Percentiles rank a stretch among this genome's conserved stretches.
These are phyloP conservation scores for Sugiyamaella sp. DNA, from an alignment of 1,139 yeast species.

Conservation along the genomic window DNA sequence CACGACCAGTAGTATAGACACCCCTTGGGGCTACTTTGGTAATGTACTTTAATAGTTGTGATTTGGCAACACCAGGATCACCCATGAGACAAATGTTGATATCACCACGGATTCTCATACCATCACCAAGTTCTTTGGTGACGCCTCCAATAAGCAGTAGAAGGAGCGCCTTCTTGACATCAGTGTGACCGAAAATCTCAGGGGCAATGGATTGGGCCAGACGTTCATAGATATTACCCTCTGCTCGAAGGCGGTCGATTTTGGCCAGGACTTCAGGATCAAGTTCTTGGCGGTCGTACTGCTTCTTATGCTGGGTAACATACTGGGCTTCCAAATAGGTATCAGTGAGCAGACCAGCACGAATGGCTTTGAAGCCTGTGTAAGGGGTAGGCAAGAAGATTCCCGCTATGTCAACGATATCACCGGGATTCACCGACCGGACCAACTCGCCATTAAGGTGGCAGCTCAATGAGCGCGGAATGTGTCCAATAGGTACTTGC, in stretches of 20 bases:
- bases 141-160: conserved; percentile 93
- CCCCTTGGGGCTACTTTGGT: conserved; percentile 95
- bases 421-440: conserved; percentile 90
- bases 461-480: conserved; percentile 82
- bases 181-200: conserved; percentile 92
- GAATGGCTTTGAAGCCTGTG: conserved; percentile 90
- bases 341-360: conserved; percentile 92
- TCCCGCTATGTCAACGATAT: conserved; percentile 89
- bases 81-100: conserved; percentile 97
- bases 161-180: conserved; percentile 87
- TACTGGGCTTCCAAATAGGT: conserved; percentile 89
- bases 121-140: conserved; percentile 92
- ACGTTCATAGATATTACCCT: conserved; percentile 76
- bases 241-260: conserved; percentile 55
- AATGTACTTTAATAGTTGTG: conserved; percentile 90
- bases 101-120: conserved; percentile 97
- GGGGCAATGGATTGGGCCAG: conserved; percentile 94
- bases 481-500: conserved; percentile 98
- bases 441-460: conserved; percentile 92
- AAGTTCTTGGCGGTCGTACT: conserved; percentile 69
- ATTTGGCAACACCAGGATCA: conserved; percentile 99
- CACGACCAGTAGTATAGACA: conserved; percentile 97
- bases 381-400: conserved; percentile 92
- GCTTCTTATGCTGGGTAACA: conserved; percentile 85
- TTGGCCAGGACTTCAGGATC: conserved; percentile 58